Percentiles rank a stretch among this genome's conserved stretches.
Conservation (phyloP, 2,329 filamentous ascomycete species). For the Verticillium zaregamsianum region DNA sequence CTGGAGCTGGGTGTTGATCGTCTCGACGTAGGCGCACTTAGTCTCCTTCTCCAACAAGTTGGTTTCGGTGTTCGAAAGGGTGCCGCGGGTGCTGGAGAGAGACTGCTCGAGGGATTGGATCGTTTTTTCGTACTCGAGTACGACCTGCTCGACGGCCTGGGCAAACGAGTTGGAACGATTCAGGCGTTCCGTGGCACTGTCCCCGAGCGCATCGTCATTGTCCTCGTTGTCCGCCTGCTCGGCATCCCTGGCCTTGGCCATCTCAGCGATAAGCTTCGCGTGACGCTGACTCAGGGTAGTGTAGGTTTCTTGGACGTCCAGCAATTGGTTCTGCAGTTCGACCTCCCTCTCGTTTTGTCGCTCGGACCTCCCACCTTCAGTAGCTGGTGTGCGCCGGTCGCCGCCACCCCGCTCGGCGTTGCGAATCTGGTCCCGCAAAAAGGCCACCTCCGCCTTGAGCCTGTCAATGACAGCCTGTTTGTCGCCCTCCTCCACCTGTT, state of each 20-base stretch:
- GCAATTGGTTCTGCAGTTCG: constrained; percentile 87
- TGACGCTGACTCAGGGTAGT: constrained; percentile 85
- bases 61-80: constrained; percentile 80
- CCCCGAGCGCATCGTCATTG: constrained; percentile 61
- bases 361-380: constrained; percentile 67
- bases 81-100: constrained; percentile 80
- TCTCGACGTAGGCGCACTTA: constrained; percentile 88
- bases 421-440: constrained; percentile 88
- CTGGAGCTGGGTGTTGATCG: constrained; percentile 85
- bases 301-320: constrained; percentile 94
- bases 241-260: constrained; percentile 78
- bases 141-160: constrained; percentile 91
- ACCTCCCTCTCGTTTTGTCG: constrained; percentile 79
- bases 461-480: constrained; percentile 92
- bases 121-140: constrained; percentile 97
- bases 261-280: constrained; percentile 90
- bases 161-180: constrained; percentile 96
- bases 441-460: constrained; percentile 87
- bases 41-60: constrained; percentile 88
- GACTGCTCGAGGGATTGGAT: constrained; percentile 92
- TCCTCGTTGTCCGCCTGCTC: constrained; percentile 52
- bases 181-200: constrained; percentile 78
- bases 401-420: constrained; percentile 65
- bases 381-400: constrained; percentile 46
- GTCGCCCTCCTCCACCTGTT: constrained; percentile 88